These are phyloP conservation scores for Ambrosiella cleistominuta DNA, from an alignment of 2,329 filamentous ascomycete genomes.

Conservation along the genomic window DNA sequence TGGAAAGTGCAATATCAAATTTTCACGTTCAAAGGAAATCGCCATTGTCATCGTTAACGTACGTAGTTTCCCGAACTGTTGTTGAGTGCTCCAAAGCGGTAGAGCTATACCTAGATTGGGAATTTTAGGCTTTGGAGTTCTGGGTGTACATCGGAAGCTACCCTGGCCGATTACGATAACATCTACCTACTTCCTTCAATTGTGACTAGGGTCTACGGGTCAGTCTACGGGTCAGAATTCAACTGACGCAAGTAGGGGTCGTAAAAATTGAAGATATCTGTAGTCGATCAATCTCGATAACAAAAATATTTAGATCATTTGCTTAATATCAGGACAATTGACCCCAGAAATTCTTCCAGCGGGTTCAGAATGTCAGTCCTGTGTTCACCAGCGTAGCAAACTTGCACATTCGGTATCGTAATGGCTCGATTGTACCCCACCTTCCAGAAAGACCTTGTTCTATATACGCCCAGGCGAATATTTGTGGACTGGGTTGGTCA, in stretches of 20 bases:
- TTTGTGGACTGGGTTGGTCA: slow-evolving; percentile 2
- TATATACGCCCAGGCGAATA: neutral
- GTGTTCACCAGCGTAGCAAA: neutral
- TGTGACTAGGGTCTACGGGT: neutral
- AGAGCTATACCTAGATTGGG: no score
- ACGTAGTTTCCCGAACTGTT: no score
- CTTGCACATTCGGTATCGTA: neutral
- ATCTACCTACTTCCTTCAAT: neutral
- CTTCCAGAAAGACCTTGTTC: no score
- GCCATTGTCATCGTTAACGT: no score
- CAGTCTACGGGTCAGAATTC: neutral
- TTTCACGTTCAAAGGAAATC: no score
- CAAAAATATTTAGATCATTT: no score
- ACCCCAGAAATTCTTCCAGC: no score
- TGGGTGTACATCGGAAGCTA: neutral
- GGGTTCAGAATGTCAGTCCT: no score
- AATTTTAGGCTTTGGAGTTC: neutral
- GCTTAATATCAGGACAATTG: no score
- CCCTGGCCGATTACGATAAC: neutral
- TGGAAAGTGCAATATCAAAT: no score
- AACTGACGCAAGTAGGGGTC: neutral
- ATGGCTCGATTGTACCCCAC: no score
- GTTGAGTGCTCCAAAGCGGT: no score
- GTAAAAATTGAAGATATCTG: neutral
- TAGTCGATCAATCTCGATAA: neutral